Evolutionary conservation across 164 flowering plant species (phyloP).

Genomic region (Buxus sempervirens): DNA sequence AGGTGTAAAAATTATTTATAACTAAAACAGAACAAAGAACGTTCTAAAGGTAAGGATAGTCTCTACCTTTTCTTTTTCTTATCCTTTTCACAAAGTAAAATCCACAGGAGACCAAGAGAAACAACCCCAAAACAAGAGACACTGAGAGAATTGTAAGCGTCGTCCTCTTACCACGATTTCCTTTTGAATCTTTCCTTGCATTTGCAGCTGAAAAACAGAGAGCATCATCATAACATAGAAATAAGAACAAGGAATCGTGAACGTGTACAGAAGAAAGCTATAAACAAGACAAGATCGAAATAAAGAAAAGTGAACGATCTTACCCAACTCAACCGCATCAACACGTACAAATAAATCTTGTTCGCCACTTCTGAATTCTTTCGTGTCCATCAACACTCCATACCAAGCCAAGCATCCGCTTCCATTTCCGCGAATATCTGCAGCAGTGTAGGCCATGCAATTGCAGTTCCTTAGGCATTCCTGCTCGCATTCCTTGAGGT

Average conservation of each 20-base stretch:
- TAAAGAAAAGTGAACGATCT: no score
- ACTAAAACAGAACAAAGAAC: no score
- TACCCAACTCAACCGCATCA: slow-evolving; percentile 28
- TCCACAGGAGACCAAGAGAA: background rate
- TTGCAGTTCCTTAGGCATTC: slow-evolving; percentile 39
- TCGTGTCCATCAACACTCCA: slow-evolving; percentile 25
- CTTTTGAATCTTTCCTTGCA: background rate
- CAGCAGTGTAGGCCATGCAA: slow-evolving; percentile 40
- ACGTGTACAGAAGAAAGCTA: background rate
- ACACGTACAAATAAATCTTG: slow-evolving; percentile 26
- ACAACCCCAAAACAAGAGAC: background rate
- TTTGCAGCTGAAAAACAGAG: slow-evolving; percentile 9
- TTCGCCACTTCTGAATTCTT: slow-evolving; percentile 17
- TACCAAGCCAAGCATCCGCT: slow-evolving; percentile 31
- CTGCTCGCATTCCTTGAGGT: slow-evolving; percentile 28
- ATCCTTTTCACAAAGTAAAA: background rate
- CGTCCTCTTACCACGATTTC: background rate
- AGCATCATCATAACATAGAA: background rate
- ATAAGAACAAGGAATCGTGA: background rate
- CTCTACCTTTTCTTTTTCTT: background rate
- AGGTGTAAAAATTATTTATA: no score
- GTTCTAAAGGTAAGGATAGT: background rate
- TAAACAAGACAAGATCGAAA: background rate
- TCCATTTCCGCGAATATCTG: slow-evolving; percentile 33
- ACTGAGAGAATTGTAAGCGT: background rate